These are phyloP conservation scores for Diaporthe batatas DNA, from an alignment of 2,329 filamentous ascomycete species.

Conservation along the genomic window DNA sequence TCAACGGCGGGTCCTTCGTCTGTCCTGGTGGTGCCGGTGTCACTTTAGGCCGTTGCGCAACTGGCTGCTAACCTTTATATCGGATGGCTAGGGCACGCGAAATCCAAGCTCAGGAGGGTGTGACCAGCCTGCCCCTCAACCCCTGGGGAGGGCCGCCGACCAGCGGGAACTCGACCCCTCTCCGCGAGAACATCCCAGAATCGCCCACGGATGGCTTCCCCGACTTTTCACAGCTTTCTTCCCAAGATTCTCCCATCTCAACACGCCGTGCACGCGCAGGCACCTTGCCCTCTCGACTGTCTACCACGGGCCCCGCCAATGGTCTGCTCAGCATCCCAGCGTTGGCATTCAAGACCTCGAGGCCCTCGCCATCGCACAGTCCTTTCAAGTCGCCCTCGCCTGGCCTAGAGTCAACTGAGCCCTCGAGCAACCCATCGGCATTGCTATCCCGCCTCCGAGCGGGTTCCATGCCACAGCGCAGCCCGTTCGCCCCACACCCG, in stretches of 20 bases:
- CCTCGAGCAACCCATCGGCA: conserved; percentile 72
- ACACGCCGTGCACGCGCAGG: conserved; percentile 88
- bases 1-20: conserved; percentile 10
- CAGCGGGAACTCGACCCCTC: conserved; percentile 94
- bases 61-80: conserved; percentile 42
- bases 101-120: conserved; percentile 95
- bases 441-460: conserved; percentile 88
- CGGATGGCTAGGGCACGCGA: conserved; percentile 80
- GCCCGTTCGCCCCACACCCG: conserved; percentile 72
- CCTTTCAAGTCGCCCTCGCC: conserved; percentile 82
- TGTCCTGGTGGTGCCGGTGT: conserved; percentile 2
- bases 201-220: conserved; percentile 97
- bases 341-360: conserved; percentile 80
- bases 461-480: conserved; percentile 93
- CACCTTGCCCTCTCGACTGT: conserved; percentile 95
- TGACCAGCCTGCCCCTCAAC: conserved; percentile 75
- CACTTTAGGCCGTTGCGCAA: conserved; percentile 41
- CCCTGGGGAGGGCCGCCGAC: conserved; percentile 97
- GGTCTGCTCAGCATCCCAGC: conserved; percentile 69
- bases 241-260: conserved; percentile 75
- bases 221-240: conserved; percentile 82
- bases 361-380: conserved; percentile 87
- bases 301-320: conserved; percentile 76
- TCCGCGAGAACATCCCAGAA: conserved; percentile 97
- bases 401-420: conserved; percentile 62